Evolutionary conservation across 805 yeast genomes (phyloP), one percentile per base, ranked within the genome.

Genomic region (Candida xyloterini): DNA sequence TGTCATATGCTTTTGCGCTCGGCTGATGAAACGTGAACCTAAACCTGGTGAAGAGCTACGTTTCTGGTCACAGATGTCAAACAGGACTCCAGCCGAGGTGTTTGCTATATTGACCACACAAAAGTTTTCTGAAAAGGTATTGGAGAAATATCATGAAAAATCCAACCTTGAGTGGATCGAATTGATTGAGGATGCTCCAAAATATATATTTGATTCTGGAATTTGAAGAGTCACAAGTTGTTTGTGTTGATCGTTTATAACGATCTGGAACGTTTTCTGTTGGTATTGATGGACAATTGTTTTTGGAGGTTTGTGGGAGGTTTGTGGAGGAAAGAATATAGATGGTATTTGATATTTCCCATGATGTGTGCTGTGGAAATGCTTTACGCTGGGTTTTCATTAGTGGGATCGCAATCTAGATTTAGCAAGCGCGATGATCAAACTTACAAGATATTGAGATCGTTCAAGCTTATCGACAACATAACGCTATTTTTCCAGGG

Each of bases 361-460:
- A 10, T 9, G 3, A 11, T 23, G 25, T 9, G 25, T 11, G n/a
- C 29, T 4, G 21, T 9, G 10, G 21, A 21, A 23, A 23, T 11
- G n/a, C 21, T 28, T 14, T 28, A 28, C 31, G 31, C 31, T 15
- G n/a, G 22, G 11, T 15, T 4, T 15, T 10, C 31, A n/a, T n/a
- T 15, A 15, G 21, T 28, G 31, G 31, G 31, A 28, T 14, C 11
- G 3, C 31, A 15, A 15, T 23, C 10, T 15, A 28, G 5, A n/a
- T 28, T 28, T 14, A 11, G 31, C 31, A 15, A 28, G 31, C 31
- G 31, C 31, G 31, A 28, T 15, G 15, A 15, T n/a, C 29, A 13
- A 27, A 27, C 29, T 13, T 27, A 11, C 25, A 10, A 23, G 7
- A 11, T 11, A 11, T 23, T 7, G 10, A 23, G n/a, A 23, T 18